Percentiles rank a stretch among this genome's conserved stretches.
phyloP scores from a whole-genome alignment of 2,329 filamentous ascomycete genomes.

The Thelonectria discophora region DNA sequence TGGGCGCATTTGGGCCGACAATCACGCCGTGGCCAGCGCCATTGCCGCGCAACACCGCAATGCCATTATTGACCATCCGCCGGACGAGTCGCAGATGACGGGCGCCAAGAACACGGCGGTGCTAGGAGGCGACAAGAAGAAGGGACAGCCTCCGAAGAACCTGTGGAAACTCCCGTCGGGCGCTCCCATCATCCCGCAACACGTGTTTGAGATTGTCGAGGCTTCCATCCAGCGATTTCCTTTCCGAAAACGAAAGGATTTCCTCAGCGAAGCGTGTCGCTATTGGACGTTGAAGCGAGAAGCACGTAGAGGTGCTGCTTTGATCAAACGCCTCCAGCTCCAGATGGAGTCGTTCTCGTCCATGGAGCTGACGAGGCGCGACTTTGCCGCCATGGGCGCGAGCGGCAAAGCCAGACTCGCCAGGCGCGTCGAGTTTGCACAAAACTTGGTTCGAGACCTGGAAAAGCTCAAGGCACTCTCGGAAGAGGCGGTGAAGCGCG shows the following conservation, averaged over 20 bases:
- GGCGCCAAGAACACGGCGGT: conserved; percentile 82
- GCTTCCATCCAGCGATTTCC: conserved; percentile 83
- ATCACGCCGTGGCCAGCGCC: conserved; percentile 81
- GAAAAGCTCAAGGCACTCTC: conserved; percentile 77
- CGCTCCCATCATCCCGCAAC: conserved; percentile 90
- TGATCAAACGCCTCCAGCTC: conserved; percentile 91
- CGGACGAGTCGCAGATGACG: conserved; percentile 84
- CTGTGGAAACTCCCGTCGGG: conserved; percentile 94
- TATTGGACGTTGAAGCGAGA: conserved; percentile 99
- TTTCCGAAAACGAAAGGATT: conserved; percentile 86
- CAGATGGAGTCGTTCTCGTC: conserved; percentile 97
- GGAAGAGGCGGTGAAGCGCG: conserved; percentile 76
- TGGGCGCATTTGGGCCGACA: conserved; percentile 90
- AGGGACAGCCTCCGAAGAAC: conserved; percentile 53
- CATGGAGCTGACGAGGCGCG: conserved; percentile 94
- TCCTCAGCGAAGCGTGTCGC: conserved; percentile 89
- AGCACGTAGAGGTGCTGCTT: conserved; percentile 85
- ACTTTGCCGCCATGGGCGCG: conserved; percentile 95
- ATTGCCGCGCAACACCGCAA: conserved; percentile 77
- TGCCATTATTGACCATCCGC: conserved; percentile 71
- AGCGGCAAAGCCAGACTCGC: conserved; percentile 80
- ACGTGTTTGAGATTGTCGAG: conserved; percentile 87
- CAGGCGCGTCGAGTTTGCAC: conserved; percentile 87
- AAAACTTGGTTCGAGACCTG: conserved; percentile 78
- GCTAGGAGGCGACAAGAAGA: conserved; percentile 80